phyloP scores from a whole-genome alignment of 805 yeast species.

The Diddensiella caesifluorescens region DNA sequence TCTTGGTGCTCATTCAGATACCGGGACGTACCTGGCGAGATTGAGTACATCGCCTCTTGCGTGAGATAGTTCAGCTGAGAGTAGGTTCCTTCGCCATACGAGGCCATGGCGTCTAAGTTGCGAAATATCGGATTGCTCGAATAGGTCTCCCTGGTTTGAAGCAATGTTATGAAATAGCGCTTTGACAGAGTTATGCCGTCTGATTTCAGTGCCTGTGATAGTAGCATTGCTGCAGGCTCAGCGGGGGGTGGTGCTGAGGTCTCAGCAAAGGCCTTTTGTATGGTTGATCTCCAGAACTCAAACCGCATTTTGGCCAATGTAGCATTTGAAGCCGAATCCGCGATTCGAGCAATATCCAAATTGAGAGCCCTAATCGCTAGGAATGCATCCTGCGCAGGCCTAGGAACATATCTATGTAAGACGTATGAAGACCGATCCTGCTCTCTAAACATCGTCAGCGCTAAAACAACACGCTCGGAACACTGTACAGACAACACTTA shows the following conservation, averaged over 20 bases:
- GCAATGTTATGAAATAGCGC: conserved; percentile 50
- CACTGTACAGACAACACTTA: no score
- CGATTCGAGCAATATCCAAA: conserved; percentile 53
- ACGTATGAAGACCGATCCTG: conserved; percentile 59
- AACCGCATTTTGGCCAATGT: conserved; percentile 44
- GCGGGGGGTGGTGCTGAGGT: conserved; percentile 33
- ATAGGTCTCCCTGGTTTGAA: conserved; percentile 54
- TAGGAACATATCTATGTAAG: conserved; percentile 64
- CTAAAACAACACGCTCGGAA: no score
- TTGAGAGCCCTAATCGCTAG: conserved; percentile 63
- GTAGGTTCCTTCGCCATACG: conserved; percentile 73
- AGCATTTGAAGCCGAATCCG: conserved; percentile 36
- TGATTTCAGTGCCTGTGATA: conserved; percentile 45
- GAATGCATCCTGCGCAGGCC: conserved; percentile 54
- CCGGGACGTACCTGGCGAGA: conserved; percentile 51
- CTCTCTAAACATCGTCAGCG: no score
- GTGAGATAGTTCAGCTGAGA: conserved; percentile 68
- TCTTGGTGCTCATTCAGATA: conserved; percentile 43
- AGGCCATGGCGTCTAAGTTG: conserved; percentile 53
- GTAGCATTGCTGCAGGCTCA: conserved; percentile 60
- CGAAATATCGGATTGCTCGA: conserved; percentile 41
- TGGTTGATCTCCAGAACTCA: conserved; percentile 67
- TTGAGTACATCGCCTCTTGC: conserved; percentile 50
- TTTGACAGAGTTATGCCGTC: conserved; percentile 48
- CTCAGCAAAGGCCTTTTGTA: conserved; percentile 36